Evolutionary conservation across 2,329 filamentous ascomycete genomes (phyloP).

Genomic region (Chaetomiaceae sp.): DNA sequence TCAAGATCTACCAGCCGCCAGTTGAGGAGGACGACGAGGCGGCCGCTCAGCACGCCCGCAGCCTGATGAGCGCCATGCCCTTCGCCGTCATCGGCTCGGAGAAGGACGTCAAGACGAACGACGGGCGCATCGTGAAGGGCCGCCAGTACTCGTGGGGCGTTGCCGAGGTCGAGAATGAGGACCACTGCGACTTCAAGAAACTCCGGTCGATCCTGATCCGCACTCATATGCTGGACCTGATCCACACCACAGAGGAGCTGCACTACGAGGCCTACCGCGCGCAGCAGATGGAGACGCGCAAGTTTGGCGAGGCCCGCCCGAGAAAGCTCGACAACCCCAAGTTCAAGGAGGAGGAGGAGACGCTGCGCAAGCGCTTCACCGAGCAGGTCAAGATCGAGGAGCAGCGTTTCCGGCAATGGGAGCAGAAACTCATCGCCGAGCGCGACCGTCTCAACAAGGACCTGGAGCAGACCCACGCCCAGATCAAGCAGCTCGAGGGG

Average conservation of each 20-base stretch:
- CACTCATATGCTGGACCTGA: conserved; percentile 99
- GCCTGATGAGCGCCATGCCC: conserved; percentile 93
- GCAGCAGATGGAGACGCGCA: conserved; percentile 99
- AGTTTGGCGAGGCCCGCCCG: conserved; percentile 95
- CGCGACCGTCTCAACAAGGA: conserved; percentile 99
- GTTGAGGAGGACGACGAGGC: conserved; percentile 98
- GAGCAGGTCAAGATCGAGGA: conserved; percentile 99
- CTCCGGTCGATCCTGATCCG: conserved; percentile 97
- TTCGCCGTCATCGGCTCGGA: conserved; percentile 98
- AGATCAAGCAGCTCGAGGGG: conserved; percentile 83
- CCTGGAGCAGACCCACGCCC: conserved; percentile 93
- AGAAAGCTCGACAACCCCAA: conserved; percentile 99
- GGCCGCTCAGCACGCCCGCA: conserved; percentile 88
- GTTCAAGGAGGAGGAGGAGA: conserved; percentile 99
- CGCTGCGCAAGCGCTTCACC: conserved; percentile 96
- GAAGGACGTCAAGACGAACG: conserved; percentile 96
- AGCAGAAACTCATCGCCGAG: conserved; percentile 99
- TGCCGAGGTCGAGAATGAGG: conserved; percentile 98
- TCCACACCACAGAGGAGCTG: conserved; percentile 98
- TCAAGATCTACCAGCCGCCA: conserved; percentile 98
- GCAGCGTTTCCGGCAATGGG: conserved; percentile 98
- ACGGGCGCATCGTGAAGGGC: conserved; percentile 96
- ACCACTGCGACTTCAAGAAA: conserved; percentile 99
- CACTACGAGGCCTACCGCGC: conserved; percentile 99
- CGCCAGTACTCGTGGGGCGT: conserved; percentile 99